Base-by-base conservation (phyloP, 371 early-diverging fungal species). In the Syncephalastrum contaminatum region DNA sequence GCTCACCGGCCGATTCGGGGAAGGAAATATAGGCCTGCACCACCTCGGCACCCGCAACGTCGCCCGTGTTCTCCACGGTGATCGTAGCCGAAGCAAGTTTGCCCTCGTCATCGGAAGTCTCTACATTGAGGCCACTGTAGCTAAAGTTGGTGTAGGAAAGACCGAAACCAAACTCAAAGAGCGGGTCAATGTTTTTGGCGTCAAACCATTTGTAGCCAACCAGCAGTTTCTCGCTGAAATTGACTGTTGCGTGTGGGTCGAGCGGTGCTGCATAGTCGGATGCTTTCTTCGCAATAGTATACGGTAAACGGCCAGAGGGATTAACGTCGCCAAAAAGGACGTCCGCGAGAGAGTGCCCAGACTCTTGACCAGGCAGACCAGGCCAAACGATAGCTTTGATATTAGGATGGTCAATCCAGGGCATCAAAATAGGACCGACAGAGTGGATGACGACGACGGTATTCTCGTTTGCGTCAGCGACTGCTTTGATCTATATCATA, bases 91-190 rank as follows among this genome's bases (percentile, higher is more conserved):
- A 55, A 19, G 62, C 59, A 10, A 80, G 44, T 14, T 62, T 45
- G 4, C 59, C 44, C 16, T 67, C 51, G 46, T 72, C 71, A 41
- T 78, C 73, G 53, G 80, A 75, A 3, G 80, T 42, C 14, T 36
- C 13, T 21, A 56, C 45, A 5, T 54, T 43, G 39, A 58, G 25
- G 0, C 55, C 16, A 40, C 53, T 48, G 59, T 83, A 83, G 14
- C 46, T 47, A 51, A 85, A 85, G 1, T 44, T 63, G n/a, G 81
- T 79, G 67, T 83, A 85, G 0, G 81, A 80, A 24, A 85, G 58
- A 43, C 85, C 85, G 53, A 62, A 70, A 14, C 83, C 85, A 43
- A 85, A 85, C 16, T 63, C 61, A 60, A 76, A 80, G 30, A 75
- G 53, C 40, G 84, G 83, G 5, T 62, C 59, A 56, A 81, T 77